phyloP scores from a whole-genome alignment of 768 basidiomycete genomes.

The Astraeus odoratus region DNA sequence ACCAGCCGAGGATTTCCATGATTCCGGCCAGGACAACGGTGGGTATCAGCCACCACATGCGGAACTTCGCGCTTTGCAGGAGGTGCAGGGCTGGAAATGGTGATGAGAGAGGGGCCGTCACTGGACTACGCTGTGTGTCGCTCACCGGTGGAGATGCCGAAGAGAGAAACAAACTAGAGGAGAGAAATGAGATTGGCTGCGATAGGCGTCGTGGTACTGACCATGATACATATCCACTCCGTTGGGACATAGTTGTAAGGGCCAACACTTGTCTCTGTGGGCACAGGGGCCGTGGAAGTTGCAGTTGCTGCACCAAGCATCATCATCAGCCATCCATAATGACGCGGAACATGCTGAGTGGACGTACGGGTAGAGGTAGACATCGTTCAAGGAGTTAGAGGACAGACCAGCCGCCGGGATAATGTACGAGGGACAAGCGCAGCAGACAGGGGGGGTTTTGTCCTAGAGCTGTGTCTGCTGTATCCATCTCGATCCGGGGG shows the following conservation, averaged over 20 bases:
- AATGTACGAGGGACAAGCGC: not conserved
- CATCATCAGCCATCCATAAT: not conserved
- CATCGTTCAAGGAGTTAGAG: not conserved
- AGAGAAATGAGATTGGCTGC: not conserved
- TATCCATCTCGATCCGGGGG: too few species aligned
- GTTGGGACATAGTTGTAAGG: conserved; percentile 1
- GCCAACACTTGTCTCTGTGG: not conserved
- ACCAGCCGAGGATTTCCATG: conserved; percentile 51
- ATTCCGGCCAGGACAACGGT: conserved; percentile 44
- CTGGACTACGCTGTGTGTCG: too few species aligned
- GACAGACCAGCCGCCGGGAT: not conserved
- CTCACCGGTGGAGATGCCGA: not conserved
- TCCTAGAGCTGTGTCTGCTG: not conserved
- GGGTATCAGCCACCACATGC: conserved; percentile 47
- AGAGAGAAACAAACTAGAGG: not conserved
- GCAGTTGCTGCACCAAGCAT: not conserved
- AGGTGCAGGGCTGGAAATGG: conserved; percentile 37
- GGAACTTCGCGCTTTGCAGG: conserved; percentile 36
- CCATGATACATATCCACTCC: not conserved
- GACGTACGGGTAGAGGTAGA: not conserved
- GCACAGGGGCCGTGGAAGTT: not conserved
- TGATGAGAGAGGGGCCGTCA: not conserved
- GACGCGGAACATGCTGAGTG: not conserved
- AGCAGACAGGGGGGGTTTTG: not conserved
- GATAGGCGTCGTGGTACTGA: not conserved